phyloP scores from a whole-genome alignment of 495 filamentous ascomycete genomes.

The Podospora anserina region DNA sequence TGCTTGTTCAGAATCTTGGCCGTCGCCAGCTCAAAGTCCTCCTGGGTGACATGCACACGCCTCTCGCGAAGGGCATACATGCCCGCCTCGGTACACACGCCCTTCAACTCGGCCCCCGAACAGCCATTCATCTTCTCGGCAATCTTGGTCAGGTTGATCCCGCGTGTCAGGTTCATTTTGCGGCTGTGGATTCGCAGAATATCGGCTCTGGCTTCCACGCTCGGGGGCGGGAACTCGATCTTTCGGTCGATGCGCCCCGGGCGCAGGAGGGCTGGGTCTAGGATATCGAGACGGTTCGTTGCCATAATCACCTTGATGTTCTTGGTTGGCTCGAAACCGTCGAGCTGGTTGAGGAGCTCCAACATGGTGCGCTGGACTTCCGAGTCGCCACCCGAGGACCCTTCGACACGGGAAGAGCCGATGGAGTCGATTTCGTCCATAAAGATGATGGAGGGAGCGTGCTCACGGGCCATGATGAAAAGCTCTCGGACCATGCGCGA shows the following conservation, averaged over 20 bases:
- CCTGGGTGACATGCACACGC: slow-evolving; percentile 96
- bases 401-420: slow-evolving; percentile 93
- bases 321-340: slow-evolving; percentile 99
- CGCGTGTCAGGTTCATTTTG: slow-evolving; percentile 96
- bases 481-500: slow-evolving; percentile 98
- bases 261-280: slow-evolving; percentile 89
- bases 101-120: slow-evolving; percentile 94
- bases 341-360: slow-evolving; percentile 95
- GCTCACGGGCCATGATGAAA: slow-evolving; percentile 98
- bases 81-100: slow-evolving; percentile 92
- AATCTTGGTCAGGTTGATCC: slow-evolving; percentile 97
- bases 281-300: slow-evolving; percentile 94
- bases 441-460: slow-evolving; percentile 99
- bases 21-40: slow-evolving; percentile 97
- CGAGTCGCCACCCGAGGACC: slow-evolving; percentile 91
- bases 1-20: slow-evolving; percentile 99
- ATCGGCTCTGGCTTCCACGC: slow-evolving; percentile 93
- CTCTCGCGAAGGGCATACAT: slow-evolving; percentile 97
- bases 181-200: slow-evolving; percentile 95
- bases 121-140: slow-evolving; percentile 99
- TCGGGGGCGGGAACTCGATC: slow-evolving; percentile 98
- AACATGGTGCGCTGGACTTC: slow-evolving; percentile 99
- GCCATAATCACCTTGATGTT: slow-evolving; percentile 99
- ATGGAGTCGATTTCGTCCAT: slow-evolving; percentile 99
- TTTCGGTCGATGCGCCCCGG: slow-evolving; percentile 97